Evolutionary conservation across 1,139 yeast species (phyloP).

Genomic region (Geotrichum restrictum): DNA sequence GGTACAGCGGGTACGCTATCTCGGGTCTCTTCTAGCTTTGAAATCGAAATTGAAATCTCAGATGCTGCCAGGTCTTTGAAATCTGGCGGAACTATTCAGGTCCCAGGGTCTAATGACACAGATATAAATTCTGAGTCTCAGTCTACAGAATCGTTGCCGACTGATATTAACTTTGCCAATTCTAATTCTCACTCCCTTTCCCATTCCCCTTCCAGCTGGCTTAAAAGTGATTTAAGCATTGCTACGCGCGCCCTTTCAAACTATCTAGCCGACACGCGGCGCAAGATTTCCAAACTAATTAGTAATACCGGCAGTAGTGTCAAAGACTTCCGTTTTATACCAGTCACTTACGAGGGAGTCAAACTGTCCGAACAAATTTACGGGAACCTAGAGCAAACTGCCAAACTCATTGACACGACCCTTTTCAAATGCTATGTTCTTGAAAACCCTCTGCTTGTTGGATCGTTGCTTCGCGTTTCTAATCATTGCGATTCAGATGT

Average conservation of each 20-base stretch:
- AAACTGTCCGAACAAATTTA: slow-evolving; percentile 29
- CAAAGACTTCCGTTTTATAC: no score
- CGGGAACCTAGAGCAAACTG: slow-evolving; percentile 32
- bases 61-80: background rate
- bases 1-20: no score
- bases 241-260: slow-evolving; percentile 55
- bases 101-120: background rate
- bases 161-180: no score
- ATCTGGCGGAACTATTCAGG: background rate
- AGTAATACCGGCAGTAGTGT: no score
- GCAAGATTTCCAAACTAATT: slow-evolving; percentile 46
- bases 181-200: slow-evolving; percentile 4
- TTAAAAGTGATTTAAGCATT: slow-evolving; percentile 29
- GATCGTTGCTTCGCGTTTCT: slow-evolving; percentile 72
- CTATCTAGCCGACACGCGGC: slow-evolving; percentile 50
- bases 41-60: no score
- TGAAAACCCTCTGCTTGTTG: slow-evolving; percentile 67
- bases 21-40: no score
- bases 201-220: slow-evolving; percentile 27
- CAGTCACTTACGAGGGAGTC: slow-evolving; percentile 30
- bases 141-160: no score
- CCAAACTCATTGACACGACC: slow-evolving; percentile 68
- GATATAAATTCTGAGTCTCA: slow-evolving; percentile 4
- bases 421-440: slow-evolving; percentile 70
- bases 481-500: slow-evolving; percentile 67